These are phyloP conservation scores for Phycomyces blakesleeanus DNA, from an alignment of 192 early-diverging fungal genomes.

Conservation along the genomic window DNA sequence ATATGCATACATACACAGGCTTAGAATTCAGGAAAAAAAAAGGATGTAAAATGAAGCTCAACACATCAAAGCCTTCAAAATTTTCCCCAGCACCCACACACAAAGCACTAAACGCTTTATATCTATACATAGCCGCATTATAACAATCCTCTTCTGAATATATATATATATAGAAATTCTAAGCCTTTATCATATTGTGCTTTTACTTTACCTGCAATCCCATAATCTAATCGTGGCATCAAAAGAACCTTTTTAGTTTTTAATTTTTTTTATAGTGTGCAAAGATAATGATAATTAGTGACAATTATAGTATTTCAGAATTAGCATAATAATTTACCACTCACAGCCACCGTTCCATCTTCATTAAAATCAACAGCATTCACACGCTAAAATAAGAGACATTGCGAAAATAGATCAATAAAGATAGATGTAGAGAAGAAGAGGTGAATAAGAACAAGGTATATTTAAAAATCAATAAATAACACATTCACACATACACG, in stretches of 20 bases:
- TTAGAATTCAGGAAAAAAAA: too few relatives aligned
- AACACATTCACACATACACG: too few relatives aligned
- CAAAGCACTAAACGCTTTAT: too few relatives aligned
- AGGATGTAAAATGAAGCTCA: too few relatives aligned
- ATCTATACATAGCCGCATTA: background rate
- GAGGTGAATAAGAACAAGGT: too few relatives aligned
- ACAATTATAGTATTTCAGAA: constrained; percentile 1
- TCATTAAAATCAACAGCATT: constrained; percentile 81
- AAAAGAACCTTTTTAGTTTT: constrained; percentile 48
- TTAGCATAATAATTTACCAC: constrained; percentile 53
- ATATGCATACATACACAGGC: background rate
- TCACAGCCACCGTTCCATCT: constrained; percentile 72
- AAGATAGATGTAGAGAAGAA: too few relatives aligned
- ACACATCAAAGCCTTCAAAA: too few relatives aligned
- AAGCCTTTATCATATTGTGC: background rate
- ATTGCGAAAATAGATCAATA: too few relatives aligned
- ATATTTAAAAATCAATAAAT: too few relatives aligned
- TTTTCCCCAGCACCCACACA: too few relatives aligned
- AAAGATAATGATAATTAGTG: background rate
- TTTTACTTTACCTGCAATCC: constrained; percentile 61
- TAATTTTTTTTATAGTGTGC: too few relatives aligned
- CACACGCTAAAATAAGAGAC: constrained; percentile 55
- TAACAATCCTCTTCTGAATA: too few relatives aligned
- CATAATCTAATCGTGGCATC: constrained; percentile 75
- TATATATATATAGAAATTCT: background rate